Evolutionary conservation across 108 stramenopile species (phyloP).

Genomic region (Asterionellopsis glacialis): DNA sequence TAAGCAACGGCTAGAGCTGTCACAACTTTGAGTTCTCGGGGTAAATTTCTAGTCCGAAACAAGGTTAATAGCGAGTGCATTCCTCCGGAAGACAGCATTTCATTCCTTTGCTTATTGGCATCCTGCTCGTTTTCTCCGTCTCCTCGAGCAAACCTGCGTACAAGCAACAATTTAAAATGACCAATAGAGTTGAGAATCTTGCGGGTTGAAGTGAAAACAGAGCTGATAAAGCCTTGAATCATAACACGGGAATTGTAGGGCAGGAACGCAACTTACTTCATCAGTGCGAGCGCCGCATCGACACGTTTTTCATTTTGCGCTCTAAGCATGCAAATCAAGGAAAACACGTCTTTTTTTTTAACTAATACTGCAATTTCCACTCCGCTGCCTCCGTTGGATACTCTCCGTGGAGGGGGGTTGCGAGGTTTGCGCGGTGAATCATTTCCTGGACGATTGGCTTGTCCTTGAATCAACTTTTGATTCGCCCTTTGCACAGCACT

Average conservation of each 20-base stretch:
- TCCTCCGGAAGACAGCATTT: slow-evolving; percentile 57
- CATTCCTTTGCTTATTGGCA: slow-evolving; percentile 17
- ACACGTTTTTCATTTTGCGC: slow-evolving; percentile 32
- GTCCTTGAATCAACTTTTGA: not conserved
- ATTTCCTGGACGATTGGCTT: not conserved
- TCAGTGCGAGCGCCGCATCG: slow-evolving; percentile 39
- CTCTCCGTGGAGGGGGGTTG: not conserved
- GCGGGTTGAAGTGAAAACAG: not conserved
- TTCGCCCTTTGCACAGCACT: slow-evolving; percentile 17
- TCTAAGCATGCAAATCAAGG: slow-evolving; percentile 52
- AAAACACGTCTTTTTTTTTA: slow-evolving; percentile 49
- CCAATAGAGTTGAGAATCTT: not conserved
- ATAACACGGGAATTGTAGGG: not conserved
- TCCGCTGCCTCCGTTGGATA: not conserved
- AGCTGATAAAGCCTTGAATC: not conserved
- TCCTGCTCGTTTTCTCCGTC: not conserved
- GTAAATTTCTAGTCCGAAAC: slow-evolving; percentile 25
- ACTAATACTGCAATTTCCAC: slow-evolving; percentile 38
- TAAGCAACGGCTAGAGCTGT: slow-evolving; percentile 55
- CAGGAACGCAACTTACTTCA: slow-evolving; percentile 14
- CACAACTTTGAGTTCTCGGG: slow-evolving; percentile 28
- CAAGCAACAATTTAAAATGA: no score
- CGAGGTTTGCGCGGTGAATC: not conserved
- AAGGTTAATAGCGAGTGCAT: slow-evolving; percentile 57
- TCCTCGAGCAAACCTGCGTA: not conserved